Percentiles rank a stretch among this genome's conserved stretches.
Conservation (phyloP, 805 yeast genomes). For the Tetrapisispora nanseiensis region DNA sequence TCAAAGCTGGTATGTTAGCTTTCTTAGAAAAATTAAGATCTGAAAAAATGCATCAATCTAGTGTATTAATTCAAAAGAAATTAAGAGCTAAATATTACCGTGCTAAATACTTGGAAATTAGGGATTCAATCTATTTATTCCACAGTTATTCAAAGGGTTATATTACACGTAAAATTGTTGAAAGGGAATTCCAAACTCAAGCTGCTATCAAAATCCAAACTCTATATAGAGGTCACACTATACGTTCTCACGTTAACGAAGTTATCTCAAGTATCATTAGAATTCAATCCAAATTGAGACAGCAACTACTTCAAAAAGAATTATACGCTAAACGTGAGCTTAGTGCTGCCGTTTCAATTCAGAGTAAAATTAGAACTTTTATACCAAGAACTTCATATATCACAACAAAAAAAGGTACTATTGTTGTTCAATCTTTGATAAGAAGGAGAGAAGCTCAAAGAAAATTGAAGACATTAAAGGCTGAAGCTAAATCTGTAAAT, state of each 20-base stretch:
- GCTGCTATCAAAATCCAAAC: conserved; percentile 73
- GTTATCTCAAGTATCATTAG: conserved; percentile 28
- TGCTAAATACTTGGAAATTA: conserved; percentile 45
- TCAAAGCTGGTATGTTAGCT: conserved; percentile 95
- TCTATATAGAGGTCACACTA: conserved; percentile 42
- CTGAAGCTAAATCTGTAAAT: conserved; percentile 87
- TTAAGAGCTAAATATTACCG: conserved; percentile 58
- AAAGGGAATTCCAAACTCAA: conserved; percentile 42
- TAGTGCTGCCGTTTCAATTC: conserved; percentile 62
- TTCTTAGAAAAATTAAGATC: conserved; percentile 77
- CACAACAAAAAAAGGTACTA: conserved; percentile 43
- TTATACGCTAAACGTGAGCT: conserved; percentile 41
- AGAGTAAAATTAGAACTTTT: conserved; percentile 62
- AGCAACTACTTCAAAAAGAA: conserved; percentile 42
- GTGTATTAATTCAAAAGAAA: conserved; percentile 77
- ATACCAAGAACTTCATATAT: conserved; percentile 46
- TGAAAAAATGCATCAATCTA: conserved; percentile 67
- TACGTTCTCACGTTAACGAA: conserved; percentile 32
- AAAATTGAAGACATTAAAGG: conserved; percentile 53
- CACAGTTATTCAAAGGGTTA: conserved; percentile 62
- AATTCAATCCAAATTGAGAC: conserved; percentile 46
- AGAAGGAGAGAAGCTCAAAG: conserved; percentile 67
- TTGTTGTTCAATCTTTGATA: conserved; percentile 64
- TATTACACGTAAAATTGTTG: conserved; percentile 45
- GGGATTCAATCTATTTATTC: conserved; percentile 41